Evolutionary conservation across 2,329 filamentous ascomycete species (phyloP).

Genomic region (Sordariomycetes sp.): DNA sequence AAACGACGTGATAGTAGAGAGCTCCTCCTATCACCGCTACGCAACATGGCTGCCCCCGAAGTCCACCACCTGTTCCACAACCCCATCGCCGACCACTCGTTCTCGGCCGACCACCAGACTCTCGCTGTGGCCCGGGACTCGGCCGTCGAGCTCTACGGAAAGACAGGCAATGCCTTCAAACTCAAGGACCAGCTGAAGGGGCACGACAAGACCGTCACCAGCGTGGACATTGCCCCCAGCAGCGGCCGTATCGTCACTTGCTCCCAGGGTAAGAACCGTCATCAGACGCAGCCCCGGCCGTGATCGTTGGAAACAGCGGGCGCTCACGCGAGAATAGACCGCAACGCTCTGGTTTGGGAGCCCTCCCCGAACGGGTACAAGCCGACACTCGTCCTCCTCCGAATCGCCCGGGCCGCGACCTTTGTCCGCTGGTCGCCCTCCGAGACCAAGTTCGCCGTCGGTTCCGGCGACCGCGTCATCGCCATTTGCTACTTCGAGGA

Average conservation of each 20-base stretch:
- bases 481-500: slow-evolving; percentile 98
- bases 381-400: slow-evolving; percentile 89
- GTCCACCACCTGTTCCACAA: slow-evolving; percentile 95
- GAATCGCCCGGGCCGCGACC: slow-evolving; percentile 93
- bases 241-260: slow-evolving; percentile 94
- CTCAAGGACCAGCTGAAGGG: slow-evolving; percentile 89
- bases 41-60: slow-evolving; percentile 72
- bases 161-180: slow-evolving; percentile 62
- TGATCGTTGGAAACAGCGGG: neutral
- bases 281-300: neutral
- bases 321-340: slow-evolving; percentile 47
- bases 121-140: slow-evolving; percentile 88
- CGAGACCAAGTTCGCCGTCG: slow-evolving; percentile 95
- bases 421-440: slow-evolving; percentile 96
- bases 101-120: slow-evolving; percentile 81
- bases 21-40: slow-evolving; percentile 43
- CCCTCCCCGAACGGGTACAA: slow-evolving; percentile 89
- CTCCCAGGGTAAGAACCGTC: slow-evolving; percentile 62
- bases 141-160: slow-evolving; percentile 77
- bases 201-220: slow-evolving; percentile 93
- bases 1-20: slow-evolving; percentile 78
- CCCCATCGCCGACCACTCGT: slow-evolving; percentile 95
- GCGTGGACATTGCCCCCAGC: slow-evolving; percentile 86
- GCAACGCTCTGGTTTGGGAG: slow-evolving; percentile 97
- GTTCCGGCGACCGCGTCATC: slow-evolving; percentile 89